Evolutionary conservation across 257 asterid genomes (phyloP).

Genomic region (Plectranthus barbatus): DNA sequence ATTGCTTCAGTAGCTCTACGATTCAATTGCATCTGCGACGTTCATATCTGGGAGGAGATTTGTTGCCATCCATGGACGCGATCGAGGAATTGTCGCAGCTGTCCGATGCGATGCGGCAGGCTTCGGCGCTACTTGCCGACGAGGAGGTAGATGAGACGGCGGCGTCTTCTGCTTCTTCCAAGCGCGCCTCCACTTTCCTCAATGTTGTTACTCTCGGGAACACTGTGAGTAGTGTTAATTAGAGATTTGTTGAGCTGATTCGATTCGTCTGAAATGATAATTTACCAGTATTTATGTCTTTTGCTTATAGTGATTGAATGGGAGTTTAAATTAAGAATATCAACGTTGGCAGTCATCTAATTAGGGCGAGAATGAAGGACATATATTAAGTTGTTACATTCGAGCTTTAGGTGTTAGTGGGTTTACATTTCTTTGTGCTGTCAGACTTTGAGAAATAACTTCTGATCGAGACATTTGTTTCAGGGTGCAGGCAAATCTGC

Average conservation of each 20-base stretch:
- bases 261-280: too few species aligned
- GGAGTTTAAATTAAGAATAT: too few species aligned
- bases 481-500: constrained; percentile 99
- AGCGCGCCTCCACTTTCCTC: constrained; percentile 78
- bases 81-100: constrained; percentile 88
- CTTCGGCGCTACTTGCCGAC: constrained; percentile 80
- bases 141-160: constrained; percentile 79
- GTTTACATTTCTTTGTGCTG: neutral
- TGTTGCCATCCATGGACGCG: constrained; percentile 37
- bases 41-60: constrained; percentile 18
- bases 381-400: neutral
- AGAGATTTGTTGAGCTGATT: too few species aligned
- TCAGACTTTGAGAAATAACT: neutral
- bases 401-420: neutral
- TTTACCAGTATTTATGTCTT: too few species aligned
- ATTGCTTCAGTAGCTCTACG: constrained; percentile 3
- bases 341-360: too few species aligned
- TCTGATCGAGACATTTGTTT: constrained; percentile 13
- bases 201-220: constrained; percentile 87
- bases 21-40: constrained; percentile 9
- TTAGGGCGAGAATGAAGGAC: neutral
- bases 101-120: constrained; percentile 94
- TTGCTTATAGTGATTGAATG: too few species aligned
- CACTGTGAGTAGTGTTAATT: constrained; percentile 45
- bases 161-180: constrained; percentile 47